A percentile compares a stretch with the other conserved stretches of the same genome.
phyloP scores from a whole-genome alignment of 2,329 filamentous ascomycete genomes.

The Fusarium sp. region DNA sequence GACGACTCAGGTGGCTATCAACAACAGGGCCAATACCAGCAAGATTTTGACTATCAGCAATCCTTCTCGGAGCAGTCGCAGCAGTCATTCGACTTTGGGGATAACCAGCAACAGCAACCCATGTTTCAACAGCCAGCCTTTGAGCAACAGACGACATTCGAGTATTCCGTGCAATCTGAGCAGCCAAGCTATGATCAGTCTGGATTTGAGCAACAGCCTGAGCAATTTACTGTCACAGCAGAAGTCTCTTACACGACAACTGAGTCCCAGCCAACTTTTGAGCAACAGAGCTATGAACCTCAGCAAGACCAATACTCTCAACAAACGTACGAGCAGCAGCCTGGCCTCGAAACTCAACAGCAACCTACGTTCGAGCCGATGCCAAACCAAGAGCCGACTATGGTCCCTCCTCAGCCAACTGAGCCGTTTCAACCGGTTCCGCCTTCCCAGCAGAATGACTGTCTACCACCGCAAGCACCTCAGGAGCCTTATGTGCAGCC shows the following conservation, averaged over 20 bases:
- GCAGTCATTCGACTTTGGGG: conserved; percentile 7
- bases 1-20: conserved; percentile 3
- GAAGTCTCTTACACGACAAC: conserved; percentile 8
- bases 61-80: conserved; percentile 12
- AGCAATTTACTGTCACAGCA: conserved; percentile 10
- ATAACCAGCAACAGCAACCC: not conserved
- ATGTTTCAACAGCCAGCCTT: conserved; percentile 27
- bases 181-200: conserved; percentile 18
- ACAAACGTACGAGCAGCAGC: conserved; percentile 24
- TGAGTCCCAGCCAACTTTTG: conserved; percentile 3
- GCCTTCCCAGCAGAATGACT: conserved; percentile 3
- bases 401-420: not conserved
- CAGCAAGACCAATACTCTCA: conserved; percentile 24
- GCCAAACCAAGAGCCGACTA: not conserved
- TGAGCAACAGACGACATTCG: conserved; percentile 27
- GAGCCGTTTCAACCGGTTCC: not conserved
- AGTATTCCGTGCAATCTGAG: conserved; percentile 10
- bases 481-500: conserved; percentile 9
- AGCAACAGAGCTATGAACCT: conserved; percentile 8
- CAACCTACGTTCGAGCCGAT: conserved; percentile 14
- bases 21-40: conserved; percentile 32
- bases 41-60: conserved; percentile 25
- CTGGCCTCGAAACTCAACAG: conserved; percentile 16
- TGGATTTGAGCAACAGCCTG: conserved; percentile 19
- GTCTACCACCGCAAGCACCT: not conserved